Evolutionary conservation across 164 flowering plant genomes (phyloP).

Genomic region (Magnolia changhungtana): DNA sequence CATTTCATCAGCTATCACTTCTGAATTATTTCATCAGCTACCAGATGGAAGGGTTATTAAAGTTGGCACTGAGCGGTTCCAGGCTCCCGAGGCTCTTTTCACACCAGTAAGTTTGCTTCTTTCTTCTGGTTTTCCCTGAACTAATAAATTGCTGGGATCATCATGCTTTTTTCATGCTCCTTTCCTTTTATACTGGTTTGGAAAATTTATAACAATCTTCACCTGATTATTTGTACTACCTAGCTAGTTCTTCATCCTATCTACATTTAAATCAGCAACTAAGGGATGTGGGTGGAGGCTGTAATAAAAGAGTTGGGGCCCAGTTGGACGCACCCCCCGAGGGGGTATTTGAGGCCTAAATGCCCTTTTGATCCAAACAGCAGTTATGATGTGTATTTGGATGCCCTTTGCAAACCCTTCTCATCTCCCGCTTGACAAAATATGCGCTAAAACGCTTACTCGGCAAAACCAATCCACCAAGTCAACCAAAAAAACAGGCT

Average conservation of each 20-base stretch:
- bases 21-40: slow-evolving; percentile 47
- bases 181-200: background rate
- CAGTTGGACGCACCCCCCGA: no score
- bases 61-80: slow-evolving; percentile 96
- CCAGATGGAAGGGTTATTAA: slow-evolving; percentile 98
- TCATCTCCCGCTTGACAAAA: no score
- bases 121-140: background rate
- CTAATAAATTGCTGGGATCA: background rate
- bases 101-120: slow-evolving; percentile 66
- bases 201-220: background rate
- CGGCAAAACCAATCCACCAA: no score
- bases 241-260: background rate
- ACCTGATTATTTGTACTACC: background rate
- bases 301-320: no score
- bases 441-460: no score
- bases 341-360: no score
- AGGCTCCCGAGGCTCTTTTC: slow-evolving; percentile 98
- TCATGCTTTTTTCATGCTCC: background rate
- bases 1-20: slow-evolving; percentile 3
- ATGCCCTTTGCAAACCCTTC: no score
- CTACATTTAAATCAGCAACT: no score
- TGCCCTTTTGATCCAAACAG: no score
- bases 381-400: no score
- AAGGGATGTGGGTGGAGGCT: no score
- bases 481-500: no score